Evolutionary conservation across 2,329 filamentous ascomycete species (phyloP).

Genomic region (Intubia oerlemansii): DNA sequence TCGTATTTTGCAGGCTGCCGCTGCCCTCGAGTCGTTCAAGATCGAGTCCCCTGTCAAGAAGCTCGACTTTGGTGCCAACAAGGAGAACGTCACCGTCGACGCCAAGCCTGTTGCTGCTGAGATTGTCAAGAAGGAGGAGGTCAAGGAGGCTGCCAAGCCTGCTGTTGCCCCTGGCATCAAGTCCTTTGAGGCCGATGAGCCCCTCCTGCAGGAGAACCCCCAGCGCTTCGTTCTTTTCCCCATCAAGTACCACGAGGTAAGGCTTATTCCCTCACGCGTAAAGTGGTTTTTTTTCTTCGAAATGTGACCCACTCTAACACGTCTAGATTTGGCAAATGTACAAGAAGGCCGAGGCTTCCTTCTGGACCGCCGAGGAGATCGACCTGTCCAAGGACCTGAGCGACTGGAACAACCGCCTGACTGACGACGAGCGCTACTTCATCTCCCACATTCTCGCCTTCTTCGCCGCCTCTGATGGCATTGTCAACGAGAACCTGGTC

Average conservation of each 20-base stretch:
- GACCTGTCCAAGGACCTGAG: slow-evolving; percentile 97
- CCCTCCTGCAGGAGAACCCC: slow-evolving; percentile 84
- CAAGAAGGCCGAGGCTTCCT: slow-evolving; percentile 98
- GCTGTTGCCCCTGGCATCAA: slow-evolving; percentile 31
- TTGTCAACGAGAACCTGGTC: slow-evolving; percentile 98
- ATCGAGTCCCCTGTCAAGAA: slow-evolving; percentile 90
- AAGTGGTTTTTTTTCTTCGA: no score
- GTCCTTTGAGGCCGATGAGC: slow-evolving; percentile 60
- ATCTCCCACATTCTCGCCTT: slow-evolving; percentile 96
- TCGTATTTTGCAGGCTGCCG: slow-evolving; percentile 43
- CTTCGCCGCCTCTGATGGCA: slow-evolving; percentile 96
- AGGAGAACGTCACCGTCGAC: slow-evolving; percentile 53
- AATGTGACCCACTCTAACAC: no score
- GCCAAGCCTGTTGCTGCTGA: slow-evolving; percentile 18
- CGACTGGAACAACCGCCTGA: slow-evolving; percentile 97
- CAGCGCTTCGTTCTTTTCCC: slow-evolving; percentile 95
- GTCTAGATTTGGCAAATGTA: slow-evolving; percentile 99
- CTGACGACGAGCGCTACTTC: slow-evolving; percentile 94
- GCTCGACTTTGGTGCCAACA: slow-evolving; percentile 58
- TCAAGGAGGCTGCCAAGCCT: slow-evolving; percentile 21
- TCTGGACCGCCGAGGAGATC: slow-evolving; percentile 99
- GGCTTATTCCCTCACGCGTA: slow-evolving; percentile 35
- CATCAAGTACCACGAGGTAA: slow-evolving; percentile 96
- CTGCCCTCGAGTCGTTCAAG: slow-evolving; percentile 70
- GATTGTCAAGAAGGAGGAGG: slow-evolving; percentile 28